phyloP scores from a whole-genome alignment of 2,329 filamentous ascomycete species.

The Calonectria multiphialidica region DNA sequence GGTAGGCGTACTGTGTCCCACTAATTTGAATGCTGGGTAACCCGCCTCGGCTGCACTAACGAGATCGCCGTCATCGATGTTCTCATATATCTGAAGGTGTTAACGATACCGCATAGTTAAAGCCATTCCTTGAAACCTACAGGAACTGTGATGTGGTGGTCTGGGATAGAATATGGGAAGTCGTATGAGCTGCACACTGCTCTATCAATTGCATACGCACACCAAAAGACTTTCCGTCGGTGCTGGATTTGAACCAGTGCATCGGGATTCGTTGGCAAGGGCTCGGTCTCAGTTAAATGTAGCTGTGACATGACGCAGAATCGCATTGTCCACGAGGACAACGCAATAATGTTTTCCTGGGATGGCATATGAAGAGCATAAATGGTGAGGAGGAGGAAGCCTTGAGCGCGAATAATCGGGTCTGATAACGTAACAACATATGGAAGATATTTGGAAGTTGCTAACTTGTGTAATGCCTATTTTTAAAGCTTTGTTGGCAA shows the following conservation, averaged over 20 bases:
- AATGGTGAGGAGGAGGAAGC: conserved; percentile 15
- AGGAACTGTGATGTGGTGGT: conserved; percentile 13
- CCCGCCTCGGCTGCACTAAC: neutral
- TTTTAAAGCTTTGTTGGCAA: neutral
- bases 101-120: neutral
- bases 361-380: conserved; percentile 18
- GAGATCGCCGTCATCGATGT: conserved; percentile 14
- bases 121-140: neutral
- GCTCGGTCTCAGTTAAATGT: conserved; percentile 12
- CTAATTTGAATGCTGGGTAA: neutral
- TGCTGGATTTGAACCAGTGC: conserved; percentile 11
- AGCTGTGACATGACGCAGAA: conserved; percentile 20
- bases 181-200: conserved; percentile 18
- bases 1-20: neutral
- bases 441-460: conserved; percentile 16
- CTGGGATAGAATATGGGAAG: conserved; percentile 14
- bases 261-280: neutral
- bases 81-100: conserved; percentile 7
- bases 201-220: conserved; percentile 21
- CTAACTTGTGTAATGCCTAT: neutral
- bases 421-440: conserved; percentile 1
- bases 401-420: conserved; percentile 18
- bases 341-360: conserved; percentile 9
- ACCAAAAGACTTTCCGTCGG: conserved; percentile 19
- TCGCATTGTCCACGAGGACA: conserved; percentile 17